Percentiles rank a stretch among this genome's conserved stretches.
Evolutionary conservation across 805 yeast species (phyloP).

Genomic region (Saturnispora bothae): DNA sequence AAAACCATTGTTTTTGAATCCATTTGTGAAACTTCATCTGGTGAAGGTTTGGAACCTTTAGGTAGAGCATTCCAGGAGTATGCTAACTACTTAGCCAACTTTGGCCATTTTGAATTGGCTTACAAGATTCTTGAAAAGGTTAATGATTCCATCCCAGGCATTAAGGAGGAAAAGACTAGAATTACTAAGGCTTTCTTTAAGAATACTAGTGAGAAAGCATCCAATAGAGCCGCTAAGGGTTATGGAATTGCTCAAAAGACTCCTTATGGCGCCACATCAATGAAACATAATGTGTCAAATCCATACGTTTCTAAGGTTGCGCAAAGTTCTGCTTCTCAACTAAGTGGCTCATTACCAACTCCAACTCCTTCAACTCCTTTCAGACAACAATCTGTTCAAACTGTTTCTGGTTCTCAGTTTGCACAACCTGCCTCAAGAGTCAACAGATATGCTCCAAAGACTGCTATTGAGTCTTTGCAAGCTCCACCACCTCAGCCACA

Average conservation of each 20-base stretch:
- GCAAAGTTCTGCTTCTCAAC: background rate
- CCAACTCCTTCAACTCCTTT: background rate
- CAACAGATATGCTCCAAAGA: conserved; percentile 28
- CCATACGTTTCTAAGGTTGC: conserved; percentile 2
- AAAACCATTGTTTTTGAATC: conserved; percentile 70
- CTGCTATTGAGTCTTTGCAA: conserved; percentile 26
- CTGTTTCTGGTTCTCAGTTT: too few species aligned
- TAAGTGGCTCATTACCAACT: background rate
- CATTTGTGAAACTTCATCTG: conserved; percentile 30
- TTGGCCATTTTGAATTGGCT: conserved; percentile 80
- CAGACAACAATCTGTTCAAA: too few species aligned
- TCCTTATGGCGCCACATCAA: background rate
- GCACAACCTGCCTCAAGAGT: conserved; percentile 25
- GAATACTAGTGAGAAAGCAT: conserved; percentile 8
- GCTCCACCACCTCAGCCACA: conserved; percentile 16
- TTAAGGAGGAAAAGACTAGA: conserved; percentile 67
- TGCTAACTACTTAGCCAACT: conserved; percentile 66
- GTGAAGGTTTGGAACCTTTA: conserved; percentile 38
- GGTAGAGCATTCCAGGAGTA: conserved; percentile 69
- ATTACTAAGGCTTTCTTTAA: conserved; percentile 49
- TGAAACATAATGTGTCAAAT: background rate
- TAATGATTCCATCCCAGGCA: conserved; percentile 65
- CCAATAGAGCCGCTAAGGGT: conserved; percentile 7
- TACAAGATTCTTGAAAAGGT: conserved; percentile 53
- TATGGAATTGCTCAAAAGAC: conserved; percentile 1